phyloP scores from a whole-genome alignment of 148 eudicot genomes.

The Nepenthes gracilis region DNA sequence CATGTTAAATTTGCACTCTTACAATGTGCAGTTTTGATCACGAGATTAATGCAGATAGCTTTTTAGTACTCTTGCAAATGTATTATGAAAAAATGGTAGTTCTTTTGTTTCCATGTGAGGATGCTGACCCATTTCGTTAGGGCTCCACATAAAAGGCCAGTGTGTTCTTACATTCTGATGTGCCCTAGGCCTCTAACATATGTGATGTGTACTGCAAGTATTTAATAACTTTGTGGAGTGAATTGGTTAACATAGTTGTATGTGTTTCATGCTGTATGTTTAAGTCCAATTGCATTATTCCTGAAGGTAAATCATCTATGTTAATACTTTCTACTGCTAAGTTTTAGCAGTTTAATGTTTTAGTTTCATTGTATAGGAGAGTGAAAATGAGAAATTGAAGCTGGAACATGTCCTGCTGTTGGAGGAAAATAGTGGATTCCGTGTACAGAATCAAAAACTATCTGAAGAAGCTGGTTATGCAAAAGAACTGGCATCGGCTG shows the following conservation, averaged over 20 bases:
- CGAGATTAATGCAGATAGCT: no score
- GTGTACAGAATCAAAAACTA: slow-evolving; percentile 43
- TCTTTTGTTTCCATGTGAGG: no score
- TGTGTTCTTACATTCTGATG: background rate
- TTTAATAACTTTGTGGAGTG: background rate
- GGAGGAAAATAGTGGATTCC: slow-evolving; percentile 47
- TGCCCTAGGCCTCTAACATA: background rate
- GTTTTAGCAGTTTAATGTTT: background rate
- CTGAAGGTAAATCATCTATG: no score
- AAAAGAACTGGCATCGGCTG: slow-evolving; percentile 71
- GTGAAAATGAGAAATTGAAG: slow-evolving; percentile 48
- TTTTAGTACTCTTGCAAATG: no score
- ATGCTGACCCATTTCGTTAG: no score
- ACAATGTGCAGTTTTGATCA: no score
- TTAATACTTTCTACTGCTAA: no score
- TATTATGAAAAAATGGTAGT: no score
- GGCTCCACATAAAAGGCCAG: background rate
- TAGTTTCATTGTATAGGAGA: slow-evolving; percentile 20
- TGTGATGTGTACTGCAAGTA: background rate
- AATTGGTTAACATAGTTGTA: background rate
- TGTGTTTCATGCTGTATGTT: no score
- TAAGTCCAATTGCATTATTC: no score
- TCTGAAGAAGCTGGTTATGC: slow-evolving; percentile 66
- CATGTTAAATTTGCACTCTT: no score
- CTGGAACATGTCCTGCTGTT: slow-evolving; percentile 38